Base-by-base conservation (phyloP, 306 rosid genomes). In the Vigna hirtella region DNA sequence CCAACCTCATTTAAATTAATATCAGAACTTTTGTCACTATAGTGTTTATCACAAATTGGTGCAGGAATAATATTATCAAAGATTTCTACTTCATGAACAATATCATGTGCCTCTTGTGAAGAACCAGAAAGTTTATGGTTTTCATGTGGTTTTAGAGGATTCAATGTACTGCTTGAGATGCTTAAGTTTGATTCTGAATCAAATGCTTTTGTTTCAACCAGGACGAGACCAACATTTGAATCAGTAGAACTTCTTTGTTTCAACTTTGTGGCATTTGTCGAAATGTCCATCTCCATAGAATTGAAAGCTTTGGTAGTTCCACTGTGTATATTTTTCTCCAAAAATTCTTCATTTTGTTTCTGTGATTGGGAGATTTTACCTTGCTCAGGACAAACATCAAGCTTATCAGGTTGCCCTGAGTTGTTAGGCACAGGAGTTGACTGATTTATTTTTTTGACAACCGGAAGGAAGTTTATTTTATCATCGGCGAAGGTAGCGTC, bases 81-180 rank as follows among this genome's bases (percentile, higher is more conserved):
- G 53, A 68, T 43, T 51, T 88, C 79, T 73, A 45, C 79, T 83
- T 79, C 42, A 63, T 58, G 79, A 68, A 71, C 81, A 80, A 70
- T 55, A 43, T 73, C 30, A 11, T 53, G 77, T 58, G 78, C 59
- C 66, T 79, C 87, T 32, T 22, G 7, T 6, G 66, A 61, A 36
- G 68, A 79, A 68, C 69, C 30, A 4, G 42, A 26, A 52, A 56
- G 73, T 56, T 72, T 77, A 73, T 40, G 30, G 6, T 79, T 77
- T 64, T 64, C 81, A 56, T 48, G 74, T 28, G 84, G 58, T 80
- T 66, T 66, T 50, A 63, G 48, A 49, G 66, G 70, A 62, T 77
- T 69, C 75, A 85, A 58, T 18, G 66, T 69, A 3, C 14, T 34
- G 72, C 70, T 70, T 63, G 80, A 55, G 56, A 72, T 45, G 66